phyloP scores from a whole-genome alignment of 129 eudicot species.

The Lactuca sativa region DNA sequence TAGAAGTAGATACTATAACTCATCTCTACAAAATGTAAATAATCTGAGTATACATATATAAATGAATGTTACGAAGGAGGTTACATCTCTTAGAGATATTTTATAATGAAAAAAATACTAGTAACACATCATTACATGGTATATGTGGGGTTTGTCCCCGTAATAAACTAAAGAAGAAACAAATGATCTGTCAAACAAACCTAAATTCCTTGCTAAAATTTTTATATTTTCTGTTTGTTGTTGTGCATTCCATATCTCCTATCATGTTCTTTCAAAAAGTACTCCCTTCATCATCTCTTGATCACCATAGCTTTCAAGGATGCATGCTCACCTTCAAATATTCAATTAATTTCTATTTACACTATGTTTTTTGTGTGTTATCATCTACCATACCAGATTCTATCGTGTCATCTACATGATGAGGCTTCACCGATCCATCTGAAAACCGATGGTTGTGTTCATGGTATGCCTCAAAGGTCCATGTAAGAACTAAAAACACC shows the following conservation, averaged over 20 bases:
- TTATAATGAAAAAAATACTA: neutral
- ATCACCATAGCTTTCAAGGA: slow-evolving; percentile 36
- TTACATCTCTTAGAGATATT: neutral
- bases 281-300: slow-evolving; percentile 28
- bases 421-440: slow-evolving; percentile 64
- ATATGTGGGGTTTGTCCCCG: slow-evolving; percentile 44
- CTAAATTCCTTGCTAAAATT: neutral
- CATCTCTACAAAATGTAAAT: no score
- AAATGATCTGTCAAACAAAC: slow-evolving; percentile 1
- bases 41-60: no score
- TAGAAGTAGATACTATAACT: no score
- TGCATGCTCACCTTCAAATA: slow-evolving; percentile 21
- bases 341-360: slow-evolving; percentile 14
- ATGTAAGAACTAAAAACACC: slow-evolving; percentile 57
- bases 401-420: slow-evolving; percentile 25
- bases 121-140: slow-evolving; percentile 2
- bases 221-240: neutral
- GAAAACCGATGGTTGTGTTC: slow-evolving; percentile 37
- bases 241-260: neutral
- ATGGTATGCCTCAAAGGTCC: slow-evolving; percentile 44
- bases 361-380: neutral
- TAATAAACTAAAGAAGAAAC: slow-evolving; percentile 17
- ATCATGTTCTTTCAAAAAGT: neutral
- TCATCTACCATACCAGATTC: slow-evolving; percentile 36
- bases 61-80: no score